Percentiles rank a stretch among this genome's conserved stretches.
These are phyloP conservation scores for Penicillium verrucosum DNA, from an alignment of 2,329 filamentous ascomycete genomes.

Conservation along the genomic window DNA sequence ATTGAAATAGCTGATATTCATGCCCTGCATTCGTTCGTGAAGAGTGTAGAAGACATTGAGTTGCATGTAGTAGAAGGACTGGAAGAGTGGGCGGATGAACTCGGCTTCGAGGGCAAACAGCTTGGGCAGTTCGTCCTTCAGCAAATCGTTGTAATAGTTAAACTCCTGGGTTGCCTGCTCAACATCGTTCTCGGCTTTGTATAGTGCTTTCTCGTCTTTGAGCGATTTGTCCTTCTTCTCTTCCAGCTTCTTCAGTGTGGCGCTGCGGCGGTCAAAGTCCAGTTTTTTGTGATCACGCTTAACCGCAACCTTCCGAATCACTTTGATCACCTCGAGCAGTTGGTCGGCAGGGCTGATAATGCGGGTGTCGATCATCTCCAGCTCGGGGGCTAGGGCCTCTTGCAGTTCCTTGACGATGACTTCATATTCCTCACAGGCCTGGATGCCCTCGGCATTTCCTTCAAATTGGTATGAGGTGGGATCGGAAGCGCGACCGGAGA, in stretches of 20 bases:
- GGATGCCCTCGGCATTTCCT: constrained; percentile 89
- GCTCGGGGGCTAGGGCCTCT: constrained; percentile 80
- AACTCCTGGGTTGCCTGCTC: constrained; percentile 92
- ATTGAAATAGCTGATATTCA: constrained; percentile 98
- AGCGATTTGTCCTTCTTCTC: constrained; percentile 95
- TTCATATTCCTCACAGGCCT: constrained; percentile 95
- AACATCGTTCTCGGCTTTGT: constrained; percentile 88
- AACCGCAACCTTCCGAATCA: constrained; percentile 78
- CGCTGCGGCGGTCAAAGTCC: constrained; percentile 85
- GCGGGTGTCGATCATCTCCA: constrained; percentile 94
- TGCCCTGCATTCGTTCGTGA: constrained; percentile 95
- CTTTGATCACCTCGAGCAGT: constrained; percentile 89
- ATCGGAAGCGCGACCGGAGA: constrained; percentile 92
- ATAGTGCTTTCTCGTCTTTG: constrained; percentile 96
- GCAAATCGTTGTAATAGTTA: constrained; percentile 95
- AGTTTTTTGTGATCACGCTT: constrained; percentile 98
- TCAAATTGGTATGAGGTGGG: constrained; percentile 77
- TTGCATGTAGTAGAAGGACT: constrained; percentile 99
- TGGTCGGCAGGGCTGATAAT: constrained; percentile 92
- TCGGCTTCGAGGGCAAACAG: constrained; percentile 85
- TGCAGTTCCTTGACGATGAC: constrained; percentile 84
- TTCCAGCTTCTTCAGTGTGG: constrained; percentile 84
- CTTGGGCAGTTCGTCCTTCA: constrained; percentile 93
- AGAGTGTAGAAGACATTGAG: constrained; percentile 98
- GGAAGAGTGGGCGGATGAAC: constrained; percentile 95